These are phyloP conservation scores for Plasmodium sp. DNA, from an alignment of 169 alveolate species.

Conservation along the genomic window DNA sequence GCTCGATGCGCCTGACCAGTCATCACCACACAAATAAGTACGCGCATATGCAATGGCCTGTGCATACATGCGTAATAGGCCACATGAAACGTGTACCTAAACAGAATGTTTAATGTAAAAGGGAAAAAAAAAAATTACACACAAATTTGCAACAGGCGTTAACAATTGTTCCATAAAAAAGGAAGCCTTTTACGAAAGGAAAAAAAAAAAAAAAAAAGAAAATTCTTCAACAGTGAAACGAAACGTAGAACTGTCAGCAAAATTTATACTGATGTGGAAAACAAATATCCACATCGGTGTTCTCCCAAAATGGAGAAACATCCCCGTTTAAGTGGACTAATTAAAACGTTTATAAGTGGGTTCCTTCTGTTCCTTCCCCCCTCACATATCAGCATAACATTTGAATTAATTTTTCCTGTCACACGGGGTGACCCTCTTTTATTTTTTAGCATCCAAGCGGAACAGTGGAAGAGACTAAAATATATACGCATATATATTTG, in stretches of 20 bases:
- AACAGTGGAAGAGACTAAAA: neutral
- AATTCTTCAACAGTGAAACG: neutral
- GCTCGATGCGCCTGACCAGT: neutral
- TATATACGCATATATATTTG: neutral
- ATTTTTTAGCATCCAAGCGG: neutral
- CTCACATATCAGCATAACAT: neutral
- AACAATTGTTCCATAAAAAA: neutral
- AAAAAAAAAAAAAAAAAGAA: neutral
- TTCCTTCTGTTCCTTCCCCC: neutral
- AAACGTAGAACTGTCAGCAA: neutral
- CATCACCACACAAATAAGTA: neutral
- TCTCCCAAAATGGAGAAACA: neutral
- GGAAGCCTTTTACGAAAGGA: neutral
- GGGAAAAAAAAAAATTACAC: neutral
- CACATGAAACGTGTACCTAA: neutral
- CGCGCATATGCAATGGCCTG: neutral
- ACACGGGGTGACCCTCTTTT: neutral
- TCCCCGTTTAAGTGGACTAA: neutral
- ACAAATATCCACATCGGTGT: neutral
- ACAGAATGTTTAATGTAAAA: neutral
- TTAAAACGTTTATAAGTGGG: neutral
- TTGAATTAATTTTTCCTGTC: neutral
- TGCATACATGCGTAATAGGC: neutral
- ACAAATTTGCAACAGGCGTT: neutral
- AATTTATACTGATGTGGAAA: neutral